phyloP scores from a whole-genome alignment of 352 stramenopile species.

The Phytophthora vignae region DNA sequence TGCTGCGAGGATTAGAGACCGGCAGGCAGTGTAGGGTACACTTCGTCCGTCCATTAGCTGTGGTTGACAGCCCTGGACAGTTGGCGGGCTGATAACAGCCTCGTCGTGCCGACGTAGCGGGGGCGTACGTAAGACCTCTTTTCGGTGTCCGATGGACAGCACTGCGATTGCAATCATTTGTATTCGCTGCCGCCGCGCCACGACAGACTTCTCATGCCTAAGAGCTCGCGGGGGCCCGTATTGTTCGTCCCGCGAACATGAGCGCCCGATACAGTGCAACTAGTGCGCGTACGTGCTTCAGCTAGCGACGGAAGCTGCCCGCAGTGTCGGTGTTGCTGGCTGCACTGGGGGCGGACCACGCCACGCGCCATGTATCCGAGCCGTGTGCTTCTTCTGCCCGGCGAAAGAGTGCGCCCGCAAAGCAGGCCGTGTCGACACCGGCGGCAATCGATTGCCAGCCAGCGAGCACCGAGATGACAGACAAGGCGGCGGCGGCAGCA shows the following conservation, averaged over 20 bases:
- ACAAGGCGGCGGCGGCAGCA: constrained; percentile 21
- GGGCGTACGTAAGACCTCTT: neutral
- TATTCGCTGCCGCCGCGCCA: neutral
- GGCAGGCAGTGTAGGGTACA: neutral
- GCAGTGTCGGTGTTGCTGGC: constrained; percentile 13
- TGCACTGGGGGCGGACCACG: constrained; percentile 14
- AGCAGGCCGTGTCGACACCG: constrained; percentile 2
- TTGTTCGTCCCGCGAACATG: neutral
- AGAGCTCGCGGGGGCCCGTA: neutral
- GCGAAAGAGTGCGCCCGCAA: constrained; percentile 11
- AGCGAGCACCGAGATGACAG: constrained; percentile 31
- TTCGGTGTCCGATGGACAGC: constrained; percentile 15
- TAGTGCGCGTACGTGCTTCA: neutral
- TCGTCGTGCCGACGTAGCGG: constrained; percentile 14
- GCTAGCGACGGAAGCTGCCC: neutral
- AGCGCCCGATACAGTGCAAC: neutral
- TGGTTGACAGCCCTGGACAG: neutral
- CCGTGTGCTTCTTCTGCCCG: constrained; percentile 31
- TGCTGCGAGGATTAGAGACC: constrained; percentile 1
- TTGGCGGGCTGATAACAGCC: neutral
- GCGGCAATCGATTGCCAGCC: neutral
- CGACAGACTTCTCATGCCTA: neutral
- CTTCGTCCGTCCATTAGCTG: too few relatives aligned
- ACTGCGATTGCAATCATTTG: neutral
- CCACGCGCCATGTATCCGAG: constrained; percentile 10